phyloP scores from a whole-genome alignment of 2,329 filamentous ascomycete species.

The Elsinoe ampelina region DNA sequence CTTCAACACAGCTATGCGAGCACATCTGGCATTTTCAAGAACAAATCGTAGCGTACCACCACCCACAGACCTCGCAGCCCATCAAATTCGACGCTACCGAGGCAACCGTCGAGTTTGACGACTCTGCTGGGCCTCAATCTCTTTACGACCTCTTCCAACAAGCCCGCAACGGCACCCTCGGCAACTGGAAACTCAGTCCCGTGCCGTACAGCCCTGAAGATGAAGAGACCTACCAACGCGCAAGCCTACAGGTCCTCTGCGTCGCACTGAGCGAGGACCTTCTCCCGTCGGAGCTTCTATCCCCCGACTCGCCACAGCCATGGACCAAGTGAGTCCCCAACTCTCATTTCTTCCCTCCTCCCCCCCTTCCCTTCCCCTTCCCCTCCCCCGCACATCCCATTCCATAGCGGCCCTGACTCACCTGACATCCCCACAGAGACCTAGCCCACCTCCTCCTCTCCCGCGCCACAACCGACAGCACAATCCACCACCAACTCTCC shows the following conservation, averaged over 20 bases:
- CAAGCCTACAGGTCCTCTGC: not conserved
- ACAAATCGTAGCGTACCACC: not conserved
- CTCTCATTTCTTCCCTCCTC: too few species aligned
- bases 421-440: too few species aligned
- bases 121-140: not conserved
- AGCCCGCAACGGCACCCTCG: not conserved
- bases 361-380: too few species aligned
- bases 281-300: not conserved
- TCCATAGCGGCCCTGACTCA: too few species aligned
- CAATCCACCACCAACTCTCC: not conserved
- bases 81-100: not conserved
- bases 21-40: slow-evolving; percentile 8
- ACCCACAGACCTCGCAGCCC: not conserved
- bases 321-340: not conserved
- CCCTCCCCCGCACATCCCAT: too few species aligned
- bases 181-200: not conserved
- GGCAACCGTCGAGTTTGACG: not conserved
- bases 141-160: not conserved
- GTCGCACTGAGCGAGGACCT: not conserved
- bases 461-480: not conserved
- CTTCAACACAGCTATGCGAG: not conserved
- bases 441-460: not conserved
- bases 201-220: not conserved
- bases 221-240: not conserved
- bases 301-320: not conserved